These are phyloP conservation scores for Trypanosoma melophagium DNA, from an alignment of 208 protist genomes.

Conservation along the genomic window DNA sequence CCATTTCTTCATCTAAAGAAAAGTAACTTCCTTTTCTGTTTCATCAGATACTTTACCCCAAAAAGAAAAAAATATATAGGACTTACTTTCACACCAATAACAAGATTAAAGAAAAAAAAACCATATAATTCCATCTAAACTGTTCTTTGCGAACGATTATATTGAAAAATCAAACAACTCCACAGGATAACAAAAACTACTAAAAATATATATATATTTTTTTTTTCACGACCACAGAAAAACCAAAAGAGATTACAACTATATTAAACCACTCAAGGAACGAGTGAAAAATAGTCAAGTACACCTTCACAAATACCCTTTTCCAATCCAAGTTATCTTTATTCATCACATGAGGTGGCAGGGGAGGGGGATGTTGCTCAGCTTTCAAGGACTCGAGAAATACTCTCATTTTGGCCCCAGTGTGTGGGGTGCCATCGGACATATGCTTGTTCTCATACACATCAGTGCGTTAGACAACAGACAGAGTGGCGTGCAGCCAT, in stretches of 20 bases:
- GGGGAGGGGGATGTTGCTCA: slow-evolving; percentile 3
- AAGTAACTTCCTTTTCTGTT: neutral
- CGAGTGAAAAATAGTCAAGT: too few species aligned
- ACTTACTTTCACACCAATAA: slow-evolving; percentile 1
- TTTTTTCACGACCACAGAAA: too few species aligned
- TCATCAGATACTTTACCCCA: slow-evolving; percentile 4
- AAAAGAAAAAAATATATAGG: slow-evolving; percentile 3
- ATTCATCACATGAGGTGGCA: slow-evolving; percentile 7
- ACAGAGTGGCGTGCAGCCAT: too few species aligned
- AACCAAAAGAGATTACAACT: too few species aligned
- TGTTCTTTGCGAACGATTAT: too few species aligned
- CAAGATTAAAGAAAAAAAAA: slow-evolving; percentile 21
- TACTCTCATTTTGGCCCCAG: slow-evolving; percentile 23
- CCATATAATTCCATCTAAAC: too few species aligned
- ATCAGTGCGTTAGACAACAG: slow-evolving; percentile 20
- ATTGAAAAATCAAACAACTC: too few species aligned
- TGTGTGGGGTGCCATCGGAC: slow-evolving; percentile 16
- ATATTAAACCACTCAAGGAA: too few species aligned
- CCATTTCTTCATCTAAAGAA: slow-evolving; percentile 4
- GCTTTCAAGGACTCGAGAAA: slow-evolving; percentile 25
- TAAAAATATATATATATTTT: too few species aligned
- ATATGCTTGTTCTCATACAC: slow-evolving; percentile 38
- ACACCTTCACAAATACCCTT: too few species aligned
- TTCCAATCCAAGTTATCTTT: too few species aligned
- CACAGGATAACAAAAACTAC: too few species aligned